A percentile compares a stretch with the other conserved stretches of the same genome.
Conservation (phyloP, 129 eudicot species). For the Flaveria robusta region DNA sequence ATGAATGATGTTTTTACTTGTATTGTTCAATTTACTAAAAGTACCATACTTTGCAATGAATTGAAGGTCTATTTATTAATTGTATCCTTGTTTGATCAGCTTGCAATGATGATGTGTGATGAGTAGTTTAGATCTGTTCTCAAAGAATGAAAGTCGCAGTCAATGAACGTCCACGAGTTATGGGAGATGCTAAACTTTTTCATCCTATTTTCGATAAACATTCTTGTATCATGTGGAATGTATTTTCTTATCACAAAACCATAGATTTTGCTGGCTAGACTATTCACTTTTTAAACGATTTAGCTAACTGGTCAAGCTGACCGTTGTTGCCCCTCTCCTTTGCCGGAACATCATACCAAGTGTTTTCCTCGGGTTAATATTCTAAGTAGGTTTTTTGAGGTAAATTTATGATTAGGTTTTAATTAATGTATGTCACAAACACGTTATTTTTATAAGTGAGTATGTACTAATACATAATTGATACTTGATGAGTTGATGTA, state of each 20-base stretch:
- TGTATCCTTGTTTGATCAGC: constrained; percentile 18
- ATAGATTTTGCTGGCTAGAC: neutral
- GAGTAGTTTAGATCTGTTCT: neutral
- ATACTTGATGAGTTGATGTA: no score
- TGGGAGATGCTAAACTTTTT: neutral
- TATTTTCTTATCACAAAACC: neutral
- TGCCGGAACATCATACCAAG: no score
- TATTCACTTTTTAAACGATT: neutral
- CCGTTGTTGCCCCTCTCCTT: no score
- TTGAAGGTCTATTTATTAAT: neutral
- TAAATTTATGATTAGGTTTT: no score
- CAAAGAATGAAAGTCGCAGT: neutral
- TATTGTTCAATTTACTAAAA: neutral
- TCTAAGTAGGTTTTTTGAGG: no score
- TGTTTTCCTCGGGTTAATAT: no score
- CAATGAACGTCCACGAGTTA: neutral
- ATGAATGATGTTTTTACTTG: neutral
- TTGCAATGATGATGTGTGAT: constrained; percentile 23
- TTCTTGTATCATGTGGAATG: neutral
- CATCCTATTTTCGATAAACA: neutral
- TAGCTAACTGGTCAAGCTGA: no score
- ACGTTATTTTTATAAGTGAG: no score
- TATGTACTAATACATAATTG: no score
- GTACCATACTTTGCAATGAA: neutral
- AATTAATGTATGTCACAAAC: no score